Evolutionary conservation across 1,284 basidiomycete species (phyloP).

Genomic region (Papiliotrema terrestris): DNA sequence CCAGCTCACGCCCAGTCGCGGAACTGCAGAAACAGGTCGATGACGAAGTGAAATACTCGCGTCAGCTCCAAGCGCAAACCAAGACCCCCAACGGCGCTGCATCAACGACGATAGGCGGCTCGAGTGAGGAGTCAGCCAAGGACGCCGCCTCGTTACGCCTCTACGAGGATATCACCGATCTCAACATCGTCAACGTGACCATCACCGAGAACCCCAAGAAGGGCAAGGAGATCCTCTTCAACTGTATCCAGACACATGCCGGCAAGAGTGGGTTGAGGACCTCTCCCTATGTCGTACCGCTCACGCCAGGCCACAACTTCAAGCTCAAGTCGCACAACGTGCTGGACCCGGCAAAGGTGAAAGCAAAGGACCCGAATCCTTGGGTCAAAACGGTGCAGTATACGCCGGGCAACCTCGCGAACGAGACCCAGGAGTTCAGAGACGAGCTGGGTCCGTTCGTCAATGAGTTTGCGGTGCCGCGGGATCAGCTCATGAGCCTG

Average conservation of each 20-base stretch:
- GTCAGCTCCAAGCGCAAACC: constrained; percentile 24
- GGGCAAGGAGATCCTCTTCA: constrained; percentile 39
- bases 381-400: constrained; percentile 29
- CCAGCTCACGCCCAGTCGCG: constrained; percentile 18
- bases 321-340: constrained; percentile 37
- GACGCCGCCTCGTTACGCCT: constrained; percentile 34
- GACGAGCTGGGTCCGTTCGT: constrained; percentile 29
- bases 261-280: constrained; percentile 34
- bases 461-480: constrained; percentile 22
- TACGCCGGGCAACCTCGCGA: constrained; percentile 27
- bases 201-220: constrained; percentile 24
- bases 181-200: constrained; percentile 38
- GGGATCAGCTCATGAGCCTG: constrained; percentile 21
- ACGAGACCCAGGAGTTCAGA: constrained; percentile 32
- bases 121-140: constrained; percentile 32
- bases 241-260: constrained; percentile 39
- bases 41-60: constrained; percentile 39
- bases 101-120: constrained; percentile 2
- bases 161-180: constrained; percentile 46
- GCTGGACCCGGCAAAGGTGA: constrained; percentile 15
- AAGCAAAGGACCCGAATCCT: constrained; percentile 13
- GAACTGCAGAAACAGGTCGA: constrained; percentile 38
- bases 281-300: not conserved
- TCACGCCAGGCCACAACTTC: constrained; percentile 39
- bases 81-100: constrained; percentile 9